These are phyloP conservation scores for Cystofilobasidium macerans DNA, from an alignment of 768 basidiomycete genomes.

Conservation along the genomic window DNA sequence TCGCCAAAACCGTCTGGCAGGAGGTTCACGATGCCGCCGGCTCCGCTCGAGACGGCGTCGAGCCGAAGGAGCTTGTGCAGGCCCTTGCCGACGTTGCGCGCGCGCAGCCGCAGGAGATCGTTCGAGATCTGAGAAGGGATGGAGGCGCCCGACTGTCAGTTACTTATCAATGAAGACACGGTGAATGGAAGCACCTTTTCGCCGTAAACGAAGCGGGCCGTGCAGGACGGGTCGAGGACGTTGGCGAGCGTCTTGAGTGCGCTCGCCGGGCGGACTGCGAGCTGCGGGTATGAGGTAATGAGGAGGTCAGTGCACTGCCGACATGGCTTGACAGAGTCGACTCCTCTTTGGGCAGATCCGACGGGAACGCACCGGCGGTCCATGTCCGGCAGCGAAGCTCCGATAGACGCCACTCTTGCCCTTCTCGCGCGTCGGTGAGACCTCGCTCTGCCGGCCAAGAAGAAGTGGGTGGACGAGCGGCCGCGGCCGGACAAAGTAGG, in stretches of 20 bases:
- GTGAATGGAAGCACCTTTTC: conserved; percentile 9
- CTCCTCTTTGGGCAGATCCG: neutral
- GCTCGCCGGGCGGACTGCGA: conserved; percentile 34
- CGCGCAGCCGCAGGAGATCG: conserved; percentile 54
- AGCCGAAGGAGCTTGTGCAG: conserved; percentile 51
- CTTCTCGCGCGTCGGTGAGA: conserved; percentile 64
- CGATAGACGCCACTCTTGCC: conserved; percentile 79
- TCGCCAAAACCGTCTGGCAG: conserved; percentile 68
- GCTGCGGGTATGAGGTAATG: conserved; percentile 22
- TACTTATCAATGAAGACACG: neutral
- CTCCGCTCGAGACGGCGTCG: conserved; percentile 45
- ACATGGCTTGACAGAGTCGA: no score
- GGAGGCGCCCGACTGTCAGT: neutral
- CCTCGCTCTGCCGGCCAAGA: conserved; percentile 82
- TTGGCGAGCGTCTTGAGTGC: conserved; percentile 33
- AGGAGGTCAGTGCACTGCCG: neutral
- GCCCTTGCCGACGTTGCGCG: conserved; percentile 63
- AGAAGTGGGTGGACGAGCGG: conserved; percentile 82
- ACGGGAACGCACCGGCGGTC: conserved; percentile 40
- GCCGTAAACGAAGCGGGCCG: conserved; percentile 31
- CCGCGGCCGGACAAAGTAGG: conserved; percentile 30
- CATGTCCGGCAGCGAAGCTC: conserved; percentile 71
- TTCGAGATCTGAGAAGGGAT: conserved; percentile 56
- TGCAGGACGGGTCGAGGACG: conserved; percentile 21
- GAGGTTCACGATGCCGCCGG: conserved; percentile 49